Evolutionary conservation across 148 eudicot species (phyloP).

Genomic region (Rhododendron henanense): DNA sequence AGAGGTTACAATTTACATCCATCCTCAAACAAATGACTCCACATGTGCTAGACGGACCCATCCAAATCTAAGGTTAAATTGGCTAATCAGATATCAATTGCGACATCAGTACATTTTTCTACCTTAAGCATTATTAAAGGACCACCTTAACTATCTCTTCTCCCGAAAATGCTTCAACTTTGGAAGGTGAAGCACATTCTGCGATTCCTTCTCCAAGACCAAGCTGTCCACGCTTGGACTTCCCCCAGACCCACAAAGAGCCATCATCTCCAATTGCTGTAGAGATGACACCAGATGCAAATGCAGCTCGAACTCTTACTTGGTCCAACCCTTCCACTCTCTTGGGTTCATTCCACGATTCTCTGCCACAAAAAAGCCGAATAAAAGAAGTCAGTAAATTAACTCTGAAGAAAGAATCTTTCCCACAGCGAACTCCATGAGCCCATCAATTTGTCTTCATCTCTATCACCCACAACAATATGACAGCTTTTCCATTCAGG

Average conservation of each 20-base stretch:
- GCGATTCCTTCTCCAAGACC: constrained; percentile 74
- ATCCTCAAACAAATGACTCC: background rate
- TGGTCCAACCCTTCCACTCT: constrained; percentile 61
- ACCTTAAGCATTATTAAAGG: constrained; percentile 38
- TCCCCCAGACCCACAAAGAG: constrained; percentile 98
- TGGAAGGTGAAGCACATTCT: constrained; percentile 60
- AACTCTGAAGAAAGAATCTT: background rate
- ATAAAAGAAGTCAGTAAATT: background rate
- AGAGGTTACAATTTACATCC: background rate
- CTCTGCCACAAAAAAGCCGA: constrained; percentile 35
- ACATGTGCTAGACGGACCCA: no score
- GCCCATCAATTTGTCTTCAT: background rate
- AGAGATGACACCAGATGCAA: constrained; percentile 92
- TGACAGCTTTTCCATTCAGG: background rate
- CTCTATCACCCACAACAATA: background rate
- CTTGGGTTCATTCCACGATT: constrained; percentile 74
- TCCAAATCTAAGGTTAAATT: background rate
- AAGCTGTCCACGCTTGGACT: constrained; percentile 94
- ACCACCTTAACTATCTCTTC: constrained; percentile 86
- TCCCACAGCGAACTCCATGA: background rate
- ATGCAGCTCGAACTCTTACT: constrained; percentile 66
- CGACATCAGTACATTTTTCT: constrained; percentile 19
- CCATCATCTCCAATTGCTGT: constrained; percentile 83
- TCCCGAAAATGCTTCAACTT: constrained; percentile 67
- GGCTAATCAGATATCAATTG: background rate